Percentiles rank a stretch among this genome's conserved stretches.
phyloP scores from a whole-genome alignment of 352 stramenopile species.

The Globisporangium polare region DNA sequence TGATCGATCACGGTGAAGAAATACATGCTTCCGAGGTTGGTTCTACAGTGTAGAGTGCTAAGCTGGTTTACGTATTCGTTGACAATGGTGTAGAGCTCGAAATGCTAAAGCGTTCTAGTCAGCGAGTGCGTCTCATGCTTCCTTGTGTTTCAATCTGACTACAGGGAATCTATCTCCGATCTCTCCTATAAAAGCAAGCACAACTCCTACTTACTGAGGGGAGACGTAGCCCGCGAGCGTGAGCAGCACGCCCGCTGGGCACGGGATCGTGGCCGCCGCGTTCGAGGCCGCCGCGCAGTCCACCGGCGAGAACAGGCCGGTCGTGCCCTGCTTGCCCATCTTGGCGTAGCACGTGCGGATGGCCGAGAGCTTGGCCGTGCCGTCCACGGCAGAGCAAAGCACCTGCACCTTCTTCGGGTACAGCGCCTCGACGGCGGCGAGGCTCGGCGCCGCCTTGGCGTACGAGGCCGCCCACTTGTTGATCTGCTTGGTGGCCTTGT shows the following conservation, averaged over 20 bases:
- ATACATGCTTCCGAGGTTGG: no score
- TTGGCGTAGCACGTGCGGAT: conserved; percentile 69
- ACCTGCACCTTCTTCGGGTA: conserved; percentile 64
- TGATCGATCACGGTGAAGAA: background rate
- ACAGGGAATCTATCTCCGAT: no score
- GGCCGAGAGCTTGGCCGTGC: conserved; percentile 56
- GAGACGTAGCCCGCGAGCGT: conserved; percentile 12
- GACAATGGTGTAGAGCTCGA: no score
- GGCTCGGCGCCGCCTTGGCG: conserved; percentile 16
- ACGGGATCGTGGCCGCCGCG: conserved; percentile 6
- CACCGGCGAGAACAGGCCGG: conserved; percentile 5
- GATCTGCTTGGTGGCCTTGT: conserved; percentile 42
- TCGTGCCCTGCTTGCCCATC: conserved; percentile 5
- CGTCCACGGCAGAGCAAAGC: conserved; percentile 54
- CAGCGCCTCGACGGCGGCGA: conserved; percentile 44
- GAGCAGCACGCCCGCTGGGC: conserved; percentile 4
- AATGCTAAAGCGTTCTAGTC: no score
- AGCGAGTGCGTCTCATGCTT: background rate
- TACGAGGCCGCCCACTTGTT: conserved; percentile 40
- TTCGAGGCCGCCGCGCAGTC: conserved; percentile 16
- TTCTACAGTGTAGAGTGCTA: no score
- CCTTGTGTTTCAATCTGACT: background rate
- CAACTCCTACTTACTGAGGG: conserved; percentile 13
- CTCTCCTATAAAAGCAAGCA: no score
- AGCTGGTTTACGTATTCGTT: no score